phyloP scores from a whole-genome alignment of 305 asterid genomes.

The Fraxinus angustifolia region DNA sequence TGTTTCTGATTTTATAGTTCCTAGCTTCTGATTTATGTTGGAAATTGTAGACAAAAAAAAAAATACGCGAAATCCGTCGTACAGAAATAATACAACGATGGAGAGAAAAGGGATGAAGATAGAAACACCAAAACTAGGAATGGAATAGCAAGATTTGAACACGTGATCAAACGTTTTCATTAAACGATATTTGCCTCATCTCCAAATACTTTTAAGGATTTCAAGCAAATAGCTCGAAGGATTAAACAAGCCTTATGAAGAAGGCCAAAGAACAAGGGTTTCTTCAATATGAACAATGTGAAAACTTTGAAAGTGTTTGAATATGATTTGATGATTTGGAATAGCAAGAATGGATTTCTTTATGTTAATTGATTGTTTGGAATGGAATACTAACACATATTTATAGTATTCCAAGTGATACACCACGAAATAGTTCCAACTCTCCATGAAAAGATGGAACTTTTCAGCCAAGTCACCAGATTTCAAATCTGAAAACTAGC shows the following conservation, averaged over 20 bases:
- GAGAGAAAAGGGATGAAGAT: not conserved
- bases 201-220: not conserved
- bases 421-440: not conserved
- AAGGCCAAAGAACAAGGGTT: not conserved
- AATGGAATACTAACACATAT: not conserved
- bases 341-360: not conserved
- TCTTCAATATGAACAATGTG: not conserved
- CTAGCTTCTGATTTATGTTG: not conserved
- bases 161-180: not conserved
- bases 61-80: too few relatives aligned
- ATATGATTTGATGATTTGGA: not conserved
- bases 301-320: not conserved
- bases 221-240: not conserved
- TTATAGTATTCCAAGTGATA: not conserved
- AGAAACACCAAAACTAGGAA: not conserved
- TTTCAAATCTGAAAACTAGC: not conserved
- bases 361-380: not conserved
- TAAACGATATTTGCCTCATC: not conserved
- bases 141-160: not conserved
- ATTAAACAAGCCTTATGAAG: not conserved
- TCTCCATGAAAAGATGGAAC: not conserved
- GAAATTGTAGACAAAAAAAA: too few relatives aligned
- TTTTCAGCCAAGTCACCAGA: not conserved
- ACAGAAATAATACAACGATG: not conserved
- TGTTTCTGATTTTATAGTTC: not conserved